Evolutionary conservation across 2,329 filamentous ascomycete species (phyloP), one percentile per base, ranked within the genome.

Genomic region (Monosporascus cannonballus): DNA sequence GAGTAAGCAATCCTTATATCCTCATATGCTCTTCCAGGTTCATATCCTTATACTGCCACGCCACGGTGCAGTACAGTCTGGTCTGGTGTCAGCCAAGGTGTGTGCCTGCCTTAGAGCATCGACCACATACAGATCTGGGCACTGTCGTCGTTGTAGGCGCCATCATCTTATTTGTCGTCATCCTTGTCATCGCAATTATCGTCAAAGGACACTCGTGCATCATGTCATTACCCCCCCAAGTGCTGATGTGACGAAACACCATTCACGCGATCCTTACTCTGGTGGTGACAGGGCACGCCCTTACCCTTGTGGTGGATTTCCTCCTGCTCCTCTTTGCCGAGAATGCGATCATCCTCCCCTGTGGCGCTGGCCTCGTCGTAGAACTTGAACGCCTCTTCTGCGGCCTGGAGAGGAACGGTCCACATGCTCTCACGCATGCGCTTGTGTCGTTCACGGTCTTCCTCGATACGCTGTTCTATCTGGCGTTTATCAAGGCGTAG

Each of bases 391-490:
- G 90, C 86, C 71, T 97, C 93, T 37, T 85, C 81, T 25, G 81
- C 77, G 8, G 78, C 74, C 34, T 82, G 79, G 8, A 80, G 78
- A 30, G 83, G 83, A 2, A 96, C 85, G 0, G 91, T 90, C 94
- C 95, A 99, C 57, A 96, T 95, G 62, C 86, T 91, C 73, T 99
- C 94, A 22, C 94, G 77, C 64, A 93, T 76, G 44, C 93, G 77
- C 76, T 99, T 99, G 70, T 99, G 95, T 44, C 94, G 78, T 70
- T 99, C 94, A 3, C 94, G 79, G 70, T 99, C 94, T 71, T 99
- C 95, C 63, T 99, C 95, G 57, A 99, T 96, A 41, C 94, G 80
- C 74, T 97, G 92, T 72, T 97, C 92, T 50, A 96, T 89, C 72
- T 96, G 89, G 52, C 87, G 81, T 71, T 93, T 94, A 64, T 96